Evolutionary conservation across 495 filamentous ascomycete genomes (phyloP), one percentile per base, ranked within the genome.

Genomic region (Tetracladium setigerum): DNA sequence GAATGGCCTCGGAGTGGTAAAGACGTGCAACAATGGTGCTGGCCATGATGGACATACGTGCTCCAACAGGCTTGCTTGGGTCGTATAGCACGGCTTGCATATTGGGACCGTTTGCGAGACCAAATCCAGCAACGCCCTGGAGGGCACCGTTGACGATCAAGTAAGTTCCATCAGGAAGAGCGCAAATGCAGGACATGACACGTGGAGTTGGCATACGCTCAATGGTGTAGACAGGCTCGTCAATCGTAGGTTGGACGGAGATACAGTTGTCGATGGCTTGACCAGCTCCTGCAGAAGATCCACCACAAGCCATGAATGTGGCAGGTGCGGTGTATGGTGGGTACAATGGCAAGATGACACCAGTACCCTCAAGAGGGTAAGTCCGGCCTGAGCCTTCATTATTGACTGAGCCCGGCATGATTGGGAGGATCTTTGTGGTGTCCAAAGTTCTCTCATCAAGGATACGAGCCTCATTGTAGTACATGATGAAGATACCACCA

Each of bases 151-250:
- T 83, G 50, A 71, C 60, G 52, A 84, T 79, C 5, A 84, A 60
- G 52, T 76, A 84, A 0, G 81, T 83, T n/a, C 81, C 81, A 52
- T 83, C 81, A 1, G 81, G 81, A 0, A 84, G 73, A 34, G 79
- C 77, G 0, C 75, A 68, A 62, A 83, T 82, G 72, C 79, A 81
- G 19, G 72, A 60, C 57, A 83, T 71, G 34, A 84, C 81, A 34
- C 81, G 81, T 54, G 71, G 67, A 5, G 76, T 79, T 16, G 80
- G 80, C 80, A 84, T 81, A 35, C 81, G 77, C 62, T 84, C 80
- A 16, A 84, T 59, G 2, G 65, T 68, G 81, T 79, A 84, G 5
- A 59, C 58, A 1, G 78, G 69, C 31, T 69, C 61, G 15, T 65
- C 55, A 2, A 57, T 72, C 38, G 83, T 81, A 10, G 81, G 81